These are phyloP conservation scores for Suhomyces sp. DNA, from an alignment of 805 yeast genomes.

Conservation along the genomic window DNA sequence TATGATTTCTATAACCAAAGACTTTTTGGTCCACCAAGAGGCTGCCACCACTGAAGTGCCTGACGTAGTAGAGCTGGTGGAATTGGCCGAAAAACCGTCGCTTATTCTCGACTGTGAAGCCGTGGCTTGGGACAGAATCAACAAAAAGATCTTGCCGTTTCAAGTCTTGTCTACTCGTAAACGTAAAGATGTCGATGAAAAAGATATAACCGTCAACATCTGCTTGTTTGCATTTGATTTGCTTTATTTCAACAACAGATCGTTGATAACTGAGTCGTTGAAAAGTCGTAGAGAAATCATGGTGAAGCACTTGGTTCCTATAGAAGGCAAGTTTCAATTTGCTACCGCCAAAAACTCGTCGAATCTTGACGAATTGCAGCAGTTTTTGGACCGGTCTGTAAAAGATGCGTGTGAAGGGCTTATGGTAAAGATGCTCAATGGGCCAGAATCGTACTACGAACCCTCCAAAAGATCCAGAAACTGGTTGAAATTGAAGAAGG, in stretches of 20 bases:
- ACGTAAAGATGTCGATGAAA: conserved; percentile 85
- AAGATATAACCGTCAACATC: conserved; percentile 85
- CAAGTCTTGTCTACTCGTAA: conserved; percentile 92
- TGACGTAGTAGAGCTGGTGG: conserved; percentile 11
- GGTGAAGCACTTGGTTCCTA: conserved; percentile 51
- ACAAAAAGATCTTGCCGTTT: conserved; percentile 83
- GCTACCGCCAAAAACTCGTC: conserved; percentile 75
- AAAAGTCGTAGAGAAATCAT: conserved; percentile 66
- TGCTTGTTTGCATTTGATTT: conserved; percentile 92
- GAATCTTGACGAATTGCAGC: conserved; percentile 71
- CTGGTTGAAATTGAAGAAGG: conserved; percentile 95
- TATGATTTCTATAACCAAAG: conserved; percentile 63
- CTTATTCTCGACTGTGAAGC: conserved; percentile 94
- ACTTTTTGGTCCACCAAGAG: conserved; percentile 42
- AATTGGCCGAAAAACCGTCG: conserved; percentile 37
- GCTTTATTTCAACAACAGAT: conserved; percentile 67
- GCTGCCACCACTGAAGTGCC: neutral
- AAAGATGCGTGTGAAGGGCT: conserved; percentile 91
- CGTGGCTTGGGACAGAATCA: conserved; percentile 89
- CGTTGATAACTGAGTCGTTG: conserved; percentile 64
- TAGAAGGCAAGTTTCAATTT: conserved; percentile 76
- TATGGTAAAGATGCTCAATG: conserved; percentile 88
- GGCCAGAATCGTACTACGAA: conserved; percentile 79
- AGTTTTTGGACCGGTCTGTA: conserved; percentile 83
- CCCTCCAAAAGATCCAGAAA: conserved; percentile 93